A percentile compares a stretch with the other conserved stretches of the same genome.
These are phyloP conservation scores for Agroathelia rolfsii DNA, from an alignment of 1,284 basidiomycete species.

Conservation along the genomic window DNA sequence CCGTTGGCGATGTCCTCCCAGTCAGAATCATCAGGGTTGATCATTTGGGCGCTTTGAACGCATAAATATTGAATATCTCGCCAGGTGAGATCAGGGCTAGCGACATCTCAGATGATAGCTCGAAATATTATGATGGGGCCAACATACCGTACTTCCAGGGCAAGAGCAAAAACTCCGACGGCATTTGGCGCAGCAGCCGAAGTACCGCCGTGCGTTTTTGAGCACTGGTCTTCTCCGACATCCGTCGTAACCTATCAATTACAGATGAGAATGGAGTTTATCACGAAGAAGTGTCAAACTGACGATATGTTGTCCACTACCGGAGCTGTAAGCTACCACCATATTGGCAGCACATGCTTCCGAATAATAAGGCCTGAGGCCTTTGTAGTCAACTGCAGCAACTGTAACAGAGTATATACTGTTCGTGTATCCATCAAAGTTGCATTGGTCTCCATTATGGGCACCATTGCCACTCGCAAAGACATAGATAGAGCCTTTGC, in stretches of 20 bases:
- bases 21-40: constrained; percentile 88
- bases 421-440: constrained; percentile 99
- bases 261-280: constrained; percentile 12
- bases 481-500: constrained; percentile 91
- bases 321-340: constrained; percentile 93
- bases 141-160: constrained; percentile 70
- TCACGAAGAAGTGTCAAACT: constrained; percentile 23
- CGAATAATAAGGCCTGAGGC: constrained; percentile 93
- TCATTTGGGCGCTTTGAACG: constrained; percentile 66
- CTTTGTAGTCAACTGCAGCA: constrained; percentile 86
- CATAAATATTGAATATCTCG: constrained; percentile 92
- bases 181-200: constrained; percentile 97
- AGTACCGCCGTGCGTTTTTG: constrained; percentile 86
- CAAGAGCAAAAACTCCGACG: constrained; percentile 84
- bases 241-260: constrained; percentile 82
- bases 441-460: constrained; percentile 89
- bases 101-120: constrained; percentile 4
- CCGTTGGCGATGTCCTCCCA: constrained; percentile 85
- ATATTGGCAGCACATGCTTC: constrained; percentile 96
- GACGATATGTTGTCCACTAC: constrained; percentile 88
- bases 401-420: constrained; percentile 96
- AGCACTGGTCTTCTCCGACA: constrained; percentile 78
- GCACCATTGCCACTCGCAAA: constrained; percentile 98
- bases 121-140: neutral
- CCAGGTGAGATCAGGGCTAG: constrained; percentile 89